Evolutionary conservation across 2,329 filamentous ascomycete species (phyloP), one percentile per base, ranked within the genome.

Genomic region (Aspergillus felis): DNA sequence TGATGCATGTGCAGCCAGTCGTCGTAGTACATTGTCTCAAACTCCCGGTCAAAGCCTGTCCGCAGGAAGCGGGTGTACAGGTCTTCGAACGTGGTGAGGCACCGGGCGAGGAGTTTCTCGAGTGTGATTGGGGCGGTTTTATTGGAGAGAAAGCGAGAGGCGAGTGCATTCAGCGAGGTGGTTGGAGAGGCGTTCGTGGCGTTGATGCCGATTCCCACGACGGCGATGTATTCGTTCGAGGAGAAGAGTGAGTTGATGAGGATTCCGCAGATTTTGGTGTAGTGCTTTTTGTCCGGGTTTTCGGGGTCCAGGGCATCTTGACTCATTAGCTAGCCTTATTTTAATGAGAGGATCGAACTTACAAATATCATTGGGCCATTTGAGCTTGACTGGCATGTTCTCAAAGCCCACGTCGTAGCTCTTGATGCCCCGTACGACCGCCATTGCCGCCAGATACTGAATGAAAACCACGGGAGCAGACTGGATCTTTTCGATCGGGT

Each of bases 331-430:
- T 61, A 47, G 27, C 50, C 14, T 38, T 8, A 20, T 7, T 32
- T 7, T 49, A 48, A 2, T 17, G 29, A n/a, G 24, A 32, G 2
- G 4, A n/a, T 47, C 4, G 7, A 47, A 74, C 81, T 73, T 74
- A 87, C 86, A 93, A 55, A 99, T 90, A 70, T 99, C 94, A 68
- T 99, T 99, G 10, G 94, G 94, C 94, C 94, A 99, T 74, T 99
- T 99, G 32, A 99, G 77, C 71, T 90, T 92, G 44, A 99, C 82
- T 0, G 90, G 90, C 4, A 97, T 74, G 0, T 85, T 79, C 5
- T 84, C 81, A 73, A 95, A 97, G 7, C 87, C 90, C 2, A 76
- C 75, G 51, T 88, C 91, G 69, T 97, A 97, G 27, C 81, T 82
- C 61, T 90, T 87, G 61, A 97, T 87, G 0, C 91, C 93, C 60